These are phyloP conservation scores for Rhinocladiella mackenziei DNA, from an alignment of 2,329 filamentous ascomycete species.

Conservation along the genomic window DNA sequence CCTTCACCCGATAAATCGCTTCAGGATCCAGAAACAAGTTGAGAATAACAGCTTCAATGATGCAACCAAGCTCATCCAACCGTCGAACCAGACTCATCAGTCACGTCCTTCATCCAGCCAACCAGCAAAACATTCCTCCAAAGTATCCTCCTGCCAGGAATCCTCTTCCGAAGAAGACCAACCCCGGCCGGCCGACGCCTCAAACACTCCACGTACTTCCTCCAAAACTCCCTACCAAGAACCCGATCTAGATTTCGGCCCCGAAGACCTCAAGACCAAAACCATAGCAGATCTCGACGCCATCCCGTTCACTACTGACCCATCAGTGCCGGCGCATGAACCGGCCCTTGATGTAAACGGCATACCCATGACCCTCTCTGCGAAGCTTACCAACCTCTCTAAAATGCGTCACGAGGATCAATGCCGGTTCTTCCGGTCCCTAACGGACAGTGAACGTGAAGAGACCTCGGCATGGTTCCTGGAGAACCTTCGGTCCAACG, in stretches of 20 bases:
- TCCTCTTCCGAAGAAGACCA: slow-evolving; percentile 26
- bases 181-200: neutral
- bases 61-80: too few relatives aligned
- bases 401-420: slow-evolving; percentile 41
- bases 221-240: slow-evolving; percentile 21
- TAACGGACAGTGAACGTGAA: slow-evolving; percentile 57
- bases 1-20: too few relatives aligned
- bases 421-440: slow-evolving; percentile 47
- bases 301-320: slow-evolving; percentile 48
- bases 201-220: neutral
- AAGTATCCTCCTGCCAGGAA: slow-evolving; percentile 23
- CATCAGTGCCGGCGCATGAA: slow-evolving; percentile 31
- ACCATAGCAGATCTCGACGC: slow-evolving; percentile 47
- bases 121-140: slow-evolving; percentile 15
- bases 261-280: slow-evolving; percentile 43
- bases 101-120: neutral
- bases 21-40: too few relatives aligned
- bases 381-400: slow-evolving; percentile 39
- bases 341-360: slow-evolving; percentile 18
- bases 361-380: slow-evolving; percentile 32
- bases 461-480: slow-evolving; percentile 60
- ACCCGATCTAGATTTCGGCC: slow-evolving; percentile 47
- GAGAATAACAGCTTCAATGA: neutral
- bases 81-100: too few relatives aligned
- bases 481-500: slow-evolving; percentile 49